A percentile compares a stretch with the other conserved stretches of the same genome.
Conservation (phyloP, 345 rosid genomes). For the Eucalyptus sideroxylon region DNA sequence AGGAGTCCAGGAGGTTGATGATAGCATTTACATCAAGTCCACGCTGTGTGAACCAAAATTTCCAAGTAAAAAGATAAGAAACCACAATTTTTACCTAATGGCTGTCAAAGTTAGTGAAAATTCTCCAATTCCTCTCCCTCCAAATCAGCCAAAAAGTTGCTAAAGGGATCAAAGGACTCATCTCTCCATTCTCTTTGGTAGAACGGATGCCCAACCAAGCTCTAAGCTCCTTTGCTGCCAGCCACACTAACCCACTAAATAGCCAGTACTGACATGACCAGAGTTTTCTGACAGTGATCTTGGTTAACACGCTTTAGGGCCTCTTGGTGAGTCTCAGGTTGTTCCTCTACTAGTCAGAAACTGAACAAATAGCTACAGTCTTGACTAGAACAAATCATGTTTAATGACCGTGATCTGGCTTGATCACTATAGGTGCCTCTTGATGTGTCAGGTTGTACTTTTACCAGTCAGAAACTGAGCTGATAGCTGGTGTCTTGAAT, state of each 20-base stretch:
- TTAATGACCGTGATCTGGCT: neutral
- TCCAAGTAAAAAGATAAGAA: neutral
- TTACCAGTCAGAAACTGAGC: neutral
- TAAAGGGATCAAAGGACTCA: neutral
- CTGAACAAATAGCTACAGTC: neutral
- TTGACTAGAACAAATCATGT: neutral
- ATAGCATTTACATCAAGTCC: neutral
- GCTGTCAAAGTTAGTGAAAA: neutral
- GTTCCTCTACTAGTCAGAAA: neutral
- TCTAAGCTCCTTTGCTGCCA: neutral
- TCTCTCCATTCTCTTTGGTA: neutral
- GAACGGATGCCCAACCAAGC: neutral
- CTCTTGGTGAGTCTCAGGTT: neutral
- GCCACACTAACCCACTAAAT: neutral
- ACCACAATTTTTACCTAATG: neutral
- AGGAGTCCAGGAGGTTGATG: neutral
- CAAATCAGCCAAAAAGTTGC: neutral
- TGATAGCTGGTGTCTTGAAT: neutral
- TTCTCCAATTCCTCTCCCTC: neutral
- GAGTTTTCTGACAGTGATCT: neutral
- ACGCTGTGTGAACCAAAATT: neutral
- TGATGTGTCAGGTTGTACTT: neutral
- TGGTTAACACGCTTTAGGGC: neutral
- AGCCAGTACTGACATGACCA: neutral
- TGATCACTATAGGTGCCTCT: neutral